Conservation (phyloP, 2,329 filamentous ascomycete genomes). For the Aspergillus felis region DNA sequence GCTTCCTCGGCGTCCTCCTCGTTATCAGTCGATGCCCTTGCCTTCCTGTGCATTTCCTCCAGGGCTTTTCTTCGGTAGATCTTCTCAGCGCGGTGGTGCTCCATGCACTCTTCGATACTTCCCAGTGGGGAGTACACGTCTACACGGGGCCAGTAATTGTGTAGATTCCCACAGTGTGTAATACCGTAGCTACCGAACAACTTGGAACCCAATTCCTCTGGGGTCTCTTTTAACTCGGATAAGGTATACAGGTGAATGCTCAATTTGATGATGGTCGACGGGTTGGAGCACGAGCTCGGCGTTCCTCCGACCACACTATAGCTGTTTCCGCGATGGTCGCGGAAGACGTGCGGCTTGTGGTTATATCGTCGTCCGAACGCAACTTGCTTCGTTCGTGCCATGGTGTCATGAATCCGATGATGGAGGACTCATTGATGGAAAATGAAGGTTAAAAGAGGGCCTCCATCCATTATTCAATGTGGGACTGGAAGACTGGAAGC, state of each 20-base stretch:
- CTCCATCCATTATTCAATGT: too few relatives aligned
- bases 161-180: constrained; percentile 11
- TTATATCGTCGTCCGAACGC: background rate
- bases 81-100: constrained; percentile 12
- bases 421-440: too few relatives aligned
- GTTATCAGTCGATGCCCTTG: background rate
- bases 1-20: background rate
- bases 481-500: too few relatives aligned
- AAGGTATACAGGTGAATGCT: background rate
- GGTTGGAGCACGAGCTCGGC: background rate
- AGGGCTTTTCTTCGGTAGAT: background rate
- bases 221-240: background rate
- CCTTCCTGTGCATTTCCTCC: background rate
- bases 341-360: background rate
- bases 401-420: background rate
- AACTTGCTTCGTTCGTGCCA: constrained; percentile 1
- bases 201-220: background rate
- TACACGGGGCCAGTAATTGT: constrained; percentile 11
- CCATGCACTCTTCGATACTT: constrained; percentile 10
- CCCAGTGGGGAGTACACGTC: constrained; percentile 10
- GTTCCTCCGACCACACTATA: constrained; percentile 1
- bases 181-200: background rate
- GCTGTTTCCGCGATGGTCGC: background rate
- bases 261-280: background rate
- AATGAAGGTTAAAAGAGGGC: too few relatives aligned